Evolutionary conservation across 2,329 filamentous ascomycete genomes (phyloP).

Genomic region (Macrophomina tecta): DNA sequence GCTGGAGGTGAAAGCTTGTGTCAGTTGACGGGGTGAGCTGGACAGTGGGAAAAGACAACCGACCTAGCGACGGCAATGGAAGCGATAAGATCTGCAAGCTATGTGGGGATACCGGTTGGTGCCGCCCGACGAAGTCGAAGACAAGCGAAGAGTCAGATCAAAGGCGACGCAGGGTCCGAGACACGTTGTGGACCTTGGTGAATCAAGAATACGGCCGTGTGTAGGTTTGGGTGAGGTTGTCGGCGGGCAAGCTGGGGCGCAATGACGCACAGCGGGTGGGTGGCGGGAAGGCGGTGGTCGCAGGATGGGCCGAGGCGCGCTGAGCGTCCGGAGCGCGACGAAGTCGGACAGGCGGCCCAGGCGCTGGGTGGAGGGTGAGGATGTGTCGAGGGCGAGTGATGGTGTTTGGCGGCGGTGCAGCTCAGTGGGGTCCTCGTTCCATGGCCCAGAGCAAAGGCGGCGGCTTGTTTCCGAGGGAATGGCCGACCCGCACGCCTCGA

Average conservation of each 20-base stretch:
- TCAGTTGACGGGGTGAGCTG: conserved; percentile 15
- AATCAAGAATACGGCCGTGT: background rate
- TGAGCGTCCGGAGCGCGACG: background rate
- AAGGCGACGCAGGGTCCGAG: conserved; percentile 15
- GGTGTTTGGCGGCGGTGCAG: background rate
- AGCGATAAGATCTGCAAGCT: conserved; percentile 26
- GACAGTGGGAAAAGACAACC: conserved; percentile 20
- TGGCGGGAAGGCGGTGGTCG: background rate
- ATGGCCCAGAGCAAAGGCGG: background rate
- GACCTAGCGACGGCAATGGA: conserved; percentile 15
- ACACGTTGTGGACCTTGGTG: background rate
- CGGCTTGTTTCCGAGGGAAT: background rate
- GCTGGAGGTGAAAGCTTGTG: conserved; percentile 9
- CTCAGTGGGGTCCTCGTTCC: background rate
- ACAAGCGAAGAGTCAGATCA: conserved; percentile 1
- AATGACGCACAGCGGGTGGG: background rate
- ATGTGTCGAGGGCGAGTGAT: background rate
- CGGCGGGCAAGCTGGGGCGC: background rate
- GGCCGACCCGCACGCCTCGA: background rate
- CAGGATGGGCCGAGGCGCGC: background rate
- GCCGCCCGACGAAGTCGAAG: conserved; percentile 1
- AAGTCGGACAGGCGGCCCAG: background rate
- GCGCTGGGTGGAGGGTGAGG: background rate
- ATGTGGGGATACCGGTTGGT: conserved; percentile 16
- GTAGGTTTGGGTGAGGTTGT: background rate